Percentiles rank a stretch among this genome's conserved stretches.
These are phyloP conservation scores for Blastomyces silverae DNA, from an alignment of 2,329 filamentous ascomycete genomes.

Conservation along the genomic window DNA sequence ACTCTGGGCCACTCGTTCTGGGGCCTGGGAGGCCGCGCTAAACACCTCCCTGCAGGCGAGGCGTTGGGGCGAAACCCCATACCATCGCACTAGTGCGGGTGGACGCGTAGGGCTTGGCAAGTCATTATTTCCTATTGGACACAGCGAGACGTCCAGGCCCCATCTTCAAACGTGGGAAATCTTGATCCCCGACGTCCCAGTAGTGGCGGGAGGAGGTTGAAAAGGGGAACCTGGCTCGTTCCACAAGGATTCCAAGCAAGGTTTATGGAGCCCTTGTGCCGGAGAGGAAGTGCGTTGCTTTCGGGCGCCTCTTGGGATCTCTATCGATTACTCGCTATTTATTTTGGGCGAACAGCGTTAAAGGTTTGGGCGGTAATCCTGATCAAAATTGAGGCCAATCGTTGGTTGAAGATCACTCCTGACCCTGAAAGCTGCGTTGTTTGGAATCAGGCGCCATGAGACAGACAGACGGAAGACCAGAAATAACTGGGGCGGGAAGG, in stretches of 20 bases:
- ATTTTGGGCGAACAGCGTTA: not conserved
- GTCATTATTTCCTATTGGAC: not conserved
- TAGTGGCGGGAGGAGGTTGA: not conserved
- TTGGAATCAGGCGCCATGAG: not conserved
- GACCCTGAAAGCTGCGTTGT: not conserved
- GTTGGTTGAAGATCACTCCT: not conserved
- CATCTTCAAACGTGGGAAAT: not conserved
- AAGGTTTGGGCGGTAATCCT: not conserved
- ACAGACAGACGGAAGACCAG: not conserved
- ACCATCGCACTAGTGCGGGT: not conserved
- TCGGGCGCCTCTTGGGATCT: not conserved
- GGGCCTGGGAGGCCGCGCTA: not conserved
- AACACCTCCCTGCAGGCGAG: not conserved
- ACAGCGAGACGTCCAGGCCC: not conserved
- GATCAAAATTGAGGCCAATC: not conserved
- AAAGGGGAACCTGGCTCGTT: not conserved
- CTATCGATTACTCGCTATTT: not conserved
- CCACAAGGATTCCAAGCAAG: not conserved
- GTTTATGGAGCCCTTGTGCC: not conserved
- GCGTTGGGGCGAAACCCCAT: not conserved
- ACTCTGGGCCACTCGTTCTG: slow-evolving; percentile 3
- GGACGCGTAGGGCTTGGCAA: not conserved
- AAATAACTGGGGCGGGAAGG: not conserved
- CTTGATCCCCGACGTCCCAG: not conserved
- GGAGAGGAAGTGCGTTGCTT: not conserved